A percentile compares a stretch with the other conserved stretches of the same genome.
These are phyloP conservation scores for Xylaria bambusicola DNA, from an alignment of 495 filamentous ascomycete species.

Conservation along the genomic window DNA sequence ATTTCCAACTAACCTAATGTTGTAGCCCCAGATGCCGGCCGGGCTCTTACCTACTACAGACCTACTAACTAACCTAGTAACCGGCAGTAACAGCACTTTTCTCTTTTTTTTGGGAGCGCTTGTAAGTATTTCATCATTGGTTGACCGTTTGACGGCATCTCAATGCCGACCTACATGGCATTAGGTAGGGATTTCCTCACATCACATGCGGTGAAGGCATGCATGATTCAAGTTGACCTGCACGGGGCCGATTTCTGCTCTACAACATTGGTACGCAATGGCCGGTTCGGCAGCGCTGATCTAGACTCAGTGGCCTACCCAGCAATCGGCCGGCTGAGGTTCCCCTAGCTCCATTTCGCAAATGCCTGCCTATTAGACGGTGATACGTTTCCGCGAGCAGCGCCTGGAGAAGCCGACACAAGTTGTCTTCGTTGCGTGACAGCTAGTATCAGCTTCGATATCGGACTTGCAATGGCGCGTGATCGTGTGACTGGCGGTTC, in stretches of 20 bases:
- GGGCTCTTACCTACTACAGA: too few relatives aligned
- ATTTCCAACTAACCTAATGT: too few relatives aligned
- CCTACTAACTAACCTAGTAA: too few relatives aligned
- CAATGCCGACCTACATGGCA: background rate
- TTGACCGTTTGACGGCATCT: background rate
- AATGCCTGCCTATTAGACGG: background rate
- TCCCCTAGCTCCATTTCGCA: background rate
- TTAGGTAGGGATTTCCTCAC: background rate
- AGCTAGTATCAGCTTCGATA: background rate
- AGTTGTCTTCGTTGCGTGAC: background rate
- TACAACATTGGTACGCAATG: constrained; percentile 5
- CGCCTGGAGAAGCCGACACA: background rate
- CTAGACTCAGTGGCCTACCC: background rate
- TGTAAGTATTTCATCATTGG: background rate
- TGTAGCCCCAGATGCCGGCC: too few relatives aligned
- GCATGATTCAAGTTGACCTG: constrained; percentile 9
- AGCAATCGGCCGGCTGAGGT: background rate
- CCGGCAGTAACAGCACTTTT: too few relatives aligned
- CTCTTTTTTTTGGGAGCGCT: too few relatives aligned
- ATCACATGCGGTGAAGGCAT: too few relatives aligned
- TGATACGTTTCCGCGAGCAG: constrained; percentile 1
- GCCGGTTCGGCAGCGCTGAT: constrained; percentile 3
- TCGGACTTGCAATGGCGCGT: background rate
- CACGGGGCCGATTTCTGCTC: background rate
- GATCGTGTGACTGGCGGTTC: too few relatives aligned